A percentile compares a stretch with the other conserved stretches of the same genome.
Evolutionary conservation across 306 rosid species (phyloP).

Genomic region (Aeschynomene evenia): DNA sequence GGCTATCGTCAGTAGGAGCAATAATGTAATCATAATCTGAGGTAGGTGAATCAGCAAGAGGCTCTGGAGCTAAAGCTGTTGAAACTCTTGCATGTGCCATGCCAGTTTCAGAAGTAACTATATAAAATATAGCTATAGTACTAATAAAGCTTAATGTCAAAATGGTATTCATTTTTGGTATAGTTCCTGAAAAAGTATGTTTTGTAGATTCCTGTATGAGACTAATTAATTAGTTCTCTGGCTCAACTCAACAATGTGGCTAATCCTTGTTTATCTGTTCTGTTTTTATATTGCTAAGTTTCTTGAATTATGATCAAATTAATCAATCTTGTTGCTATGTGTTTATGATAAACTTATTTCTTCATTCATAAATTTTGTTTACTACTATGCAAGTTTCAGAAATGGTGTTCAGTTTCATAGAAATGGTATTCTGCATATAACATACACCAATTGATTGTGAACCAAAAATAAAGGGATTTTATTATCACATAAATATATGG

Average conservation of each 20-base stretch:
- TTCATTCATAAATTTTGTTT: constrained; percentile 14
- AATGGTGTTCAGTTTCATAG: constrained; percentile 13
- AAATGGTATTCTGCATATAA: too few relatives aligned
- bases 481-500: too few relatives aligned
- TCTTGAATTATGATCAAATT: background rate
- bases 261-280: background rate
- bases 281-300: constrained; percentile 26
- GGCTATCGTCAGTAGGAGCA: too few relatives aligned
- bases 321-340: background rate
- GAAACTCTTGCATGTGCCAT: constrained; percentile 8
- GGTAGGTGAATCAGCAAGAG: constrained; percentile 7
- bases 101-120: constrained; percentile 10
- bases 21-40: too few relatives aligned
- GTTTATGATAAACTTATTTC: constrained; percentile 5
- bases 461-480: too few relatives aligned
- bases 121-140: constrained; percentile 21
- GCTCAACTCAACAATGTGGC: background rate
- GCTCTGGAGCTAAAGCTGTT: constrained; percentile 10
- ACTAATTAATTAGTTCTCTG: background rate
- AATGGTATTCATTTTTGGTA: constrained; percentile 27
- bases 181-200: background rate
- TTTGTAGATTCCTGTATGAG: background rate
- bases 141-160: constrained; percentile 25
- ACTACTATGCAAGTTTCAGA: background rate
- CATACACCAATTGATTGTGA: background rate